phyloP scores from a whole-genome alignment of 345 rosid species.

The Turritis glabra region DNA sequence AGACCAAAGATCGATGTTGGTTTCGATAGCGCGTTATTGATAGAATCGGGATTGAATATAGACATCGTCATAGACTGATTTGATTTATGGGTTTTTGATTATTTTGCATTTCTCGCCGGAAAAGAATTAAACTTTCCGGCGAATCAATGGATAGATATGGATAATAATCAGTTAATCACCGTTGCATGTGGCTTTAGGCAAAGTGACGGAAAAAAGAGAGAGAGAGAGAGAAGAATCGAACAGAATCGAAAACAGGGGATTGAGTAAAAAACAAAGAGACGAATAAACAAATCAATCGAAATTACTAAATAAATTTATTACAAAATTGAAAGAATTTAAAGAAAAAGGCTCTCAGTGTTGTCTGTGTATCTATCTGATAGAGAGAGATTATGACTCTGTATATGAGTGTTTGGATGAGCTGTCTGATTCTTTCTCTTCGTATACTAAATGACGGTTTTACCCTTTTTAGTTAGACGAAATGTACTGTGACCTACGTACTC shows the following conservation, averaged over 20 bases:
- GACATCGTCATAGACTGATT: constrained; percentile 42
- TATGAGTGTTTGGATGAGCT: no score
- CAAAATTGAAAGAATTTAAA: constrained; percentile 4
- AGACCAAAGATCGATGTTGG: constrained; percentile 90
- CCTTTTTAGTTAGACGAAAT: neutral
- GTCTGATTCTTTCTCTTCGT: constrained; percentile 28
- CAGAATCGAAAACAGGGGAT: constrained; percentile 3
- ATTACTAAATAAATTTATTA: neutral
- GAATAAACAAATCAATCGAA: constrained; percentile 23
- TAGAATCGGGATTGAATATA: constrained; percentile 60
- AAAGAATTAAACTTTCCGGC: constrained; percentile 13
- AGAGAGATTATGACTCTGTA: no score
- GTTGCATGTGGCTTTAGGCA: constrained; percentile 35
- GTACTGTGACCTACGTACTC: neutral
- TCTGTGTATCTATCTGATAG: neutral
- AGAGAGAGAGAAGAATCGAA: constrained; percentile 31
- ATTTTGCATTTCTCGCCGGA: constrained; percentile 29
- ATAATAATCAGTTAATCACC: constrained; percentile 22
- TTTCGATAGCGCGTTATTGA: constrained; percentile 79
- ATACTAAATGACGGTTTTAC: constrained; percentile 13
- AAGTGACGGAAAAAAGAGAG: constrained; percentile 2
- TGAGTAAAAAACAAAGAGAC: constrained; percentile 22
- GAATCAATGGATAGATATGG: constrained; percentile 27
- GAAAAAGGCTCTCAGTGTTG: constrained; percentile 9
- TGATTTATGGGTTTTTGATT: constrained; percentile 2